Conservation (phyloP, 2,329 filamentous ascomycete genomes). For the Emmonsiellopsis sp. region DNA sequence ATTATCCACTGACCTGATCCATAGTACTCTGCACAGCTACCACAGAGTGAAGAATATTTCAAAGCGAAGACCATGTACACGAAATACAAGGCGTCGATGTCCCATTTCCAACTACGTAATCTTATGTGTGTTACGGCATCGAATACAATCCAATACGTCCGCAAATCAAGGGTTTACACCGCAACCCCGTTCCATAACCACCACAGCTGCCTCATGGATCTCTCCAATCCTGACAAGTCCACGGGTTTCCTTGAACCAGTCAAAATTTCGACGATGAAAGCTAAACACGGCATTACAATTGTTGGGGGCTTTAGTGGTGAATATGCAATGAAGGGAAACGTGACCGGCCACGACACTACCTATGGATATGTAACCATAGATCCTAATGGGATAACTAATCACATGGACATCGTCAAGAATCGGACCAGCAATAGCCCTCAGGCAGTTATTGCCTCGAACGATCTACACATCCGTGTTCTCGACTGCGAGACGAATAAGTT, state of each 20-base stretch:
- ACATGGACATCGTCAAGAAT: constrained; percentile 44
- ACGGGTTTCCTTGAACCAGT: constrained; percentile 28
- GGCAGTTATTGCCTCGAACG: constrained; percentile 51
- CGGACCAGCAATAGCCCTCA: constrained; percentile 41
- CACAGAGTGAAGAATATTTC: constrained; percentile 39
- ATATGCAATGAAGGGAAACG: constrained; percentile 42
- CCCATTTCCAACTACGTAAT: constrained; percentile 53
- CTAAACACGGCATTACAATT: constrained; percentile 41
- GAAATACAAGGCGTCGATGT: constrained; percentile 40
- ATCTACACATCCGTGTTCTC: constrained; percentile 45
- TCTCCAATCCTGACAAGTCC: constrained; percentile 34
- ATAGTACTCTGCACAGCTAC: constrained; percentile 24
- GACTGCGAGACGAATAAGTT: constrained; percentile 42
- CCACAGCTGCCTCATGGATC: constrained; percentile 39
- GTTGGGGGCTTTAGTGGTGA: constrained; percentile 51
- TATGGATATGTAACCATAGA: constrained; percentile 43
- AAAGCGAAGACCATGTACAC: constrained; percentile 42
- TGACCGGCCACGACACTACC: constrained; percentile 23
- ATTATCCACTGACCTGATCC: constrained; percentile 3
- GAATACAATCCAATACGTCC: constrained; percentile 48
- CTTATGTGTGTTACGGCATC: constrained; percentile 46
- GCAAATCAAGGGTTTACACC: constrained; percentile 39
- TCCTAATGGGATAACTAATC: constrained; percentile 49
- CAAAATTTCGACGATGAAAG: constrained; percentile 46
- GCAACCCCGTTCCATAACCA: constrained; percentile 39